Evolutionary conservation across 257 asterid species (phyloP), one percentile per base, ranked within the genome.

Genomic region (Solanum tarapatanum): DNA sequence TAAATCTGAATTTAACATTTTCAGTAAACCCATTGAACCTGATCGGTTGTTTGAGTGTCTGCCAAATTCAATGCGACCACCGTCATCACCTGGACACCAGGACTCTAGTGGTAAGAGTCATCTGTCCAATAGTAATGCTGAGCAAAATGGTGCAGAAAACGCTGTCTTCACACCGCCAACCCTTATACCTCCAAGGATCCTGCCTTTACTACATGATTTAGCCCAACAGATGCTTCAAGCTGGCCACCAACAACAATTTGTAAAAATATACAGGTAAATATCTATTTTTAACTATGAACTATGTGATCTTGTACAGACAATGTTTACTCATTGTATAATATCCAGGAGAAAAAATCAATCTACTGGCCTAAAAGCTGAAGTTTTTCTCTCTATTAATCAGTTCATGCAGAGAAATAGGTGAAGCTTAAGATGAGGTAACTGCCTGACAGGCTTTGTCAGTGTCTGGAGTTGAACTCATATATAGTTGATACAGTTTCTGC

Each of bases 1-100:
- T 86, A 73, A 32, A 82, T 83, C 69, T 85, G 41, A 88, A 39
- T 73, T 28, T 60, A 86, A 79, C 86, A 45, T 83, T 88, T 92
- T 82, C 98, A 97, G 99, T 93, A 95, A 96, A 89, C 94, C 99
- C 83, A 94, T 97, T 87, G 99, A 97, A 90, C 99, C 99, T 69
- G 99, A 97, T 87, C 94, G 95, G 55, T 99, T 97, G 89, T 97
- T 97, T 92, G 99, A 96, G 91, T 93, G 99, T 88, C 99, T 97
- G 60, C 99, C 99, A 88, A 95, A 92, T 94, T 95, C 99, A 84
- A 93, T 97, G 98, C 91, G 98, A 45, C 99, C 99, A 89, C 91
- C 95, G 35, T 91, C 99, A 91, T 94, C 98, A 90, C 96, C 98
- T 66, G 98, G 95, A 85, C 93, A 92, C 41, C 93, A 83, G 60